phyloP scores from a whole-genome alignment of 805 yeast species.

The Starmerella scarabaei region DNA sequence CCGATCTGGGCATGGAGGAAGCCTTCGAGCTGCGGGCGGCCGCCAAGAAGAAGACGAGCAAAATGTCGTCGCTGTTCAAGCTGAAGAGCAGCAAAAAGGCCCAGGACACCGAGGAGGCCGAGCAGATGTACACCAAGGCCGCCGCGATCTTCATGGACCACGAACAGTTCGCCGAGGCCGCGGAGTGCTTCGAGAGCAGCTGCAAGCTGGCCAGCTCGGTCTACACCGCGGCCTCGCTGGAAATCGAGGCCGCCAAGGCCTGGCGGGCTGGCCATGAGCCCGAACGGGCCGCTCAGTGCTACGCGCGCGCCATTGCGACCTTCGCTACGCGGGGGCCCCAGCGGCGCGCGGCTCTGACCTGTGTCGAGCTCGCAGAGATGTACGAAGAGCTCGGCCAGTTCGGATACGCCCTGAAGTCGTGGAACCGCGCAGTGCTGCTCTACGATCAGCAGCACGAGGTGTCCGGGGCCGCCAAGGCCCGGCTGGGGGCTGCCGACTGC shows the following conservation, averaged over 20 bases:
- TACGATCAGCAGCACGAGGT: conserved; percentile 9
- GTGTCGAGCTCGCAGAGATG: conserved; percentile 13
- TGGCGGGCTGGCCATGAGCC: conserved; percentile 11
- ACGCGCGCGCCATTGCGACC: conserved; percentile 11
- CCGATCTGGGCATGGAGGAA: conserved; percentile 11
- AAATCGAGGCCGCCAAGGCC: conserved; percentile 14
- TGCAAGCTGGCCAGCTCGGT: conserved; percentile 8
- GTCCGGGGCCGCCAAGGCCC: conserved; percentile 11
- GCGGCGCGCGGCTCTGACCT: conserved; percentile 16
- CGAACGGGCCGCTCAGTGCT: conserved; percentile 4
- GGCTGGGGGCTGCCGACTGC: conserved; percentile 11
- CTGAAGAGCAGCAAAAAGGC: conserved; percentile 1
- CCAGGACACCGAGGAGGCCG: conserved; percentile 8
- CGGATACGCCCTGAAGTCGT: conserved; percentile 11
- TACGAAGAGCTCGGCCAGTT: conserved; percentile 7
- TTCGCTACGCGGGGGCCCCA: conserved; percentile 16
- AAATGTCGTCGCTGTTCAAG: conserved; percentile 2
- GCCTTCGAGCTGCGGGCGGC: conserved; percentile 15
- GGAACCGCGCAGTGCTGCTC: conserved; percentile 9
- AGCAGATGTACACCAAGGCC: conserved; percentile 11
- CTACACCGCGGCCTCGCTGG: conserved; percentile 9
- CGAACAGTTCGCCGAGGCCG: conserved; percentile 13
- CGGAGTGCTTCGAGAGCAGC: conserved; percentile 10
- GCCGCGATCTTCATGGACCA: conserved; percentile 7
- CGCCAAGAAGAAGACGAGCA: conserved; percentile 7